A percentile compares a stretch with the other conserved stretches of the same genome.
phyloP scores from a whole-genome alignment of 2,329 filamentous ascomycete genomes.

The Teratosphaeria viscida region DNA sequence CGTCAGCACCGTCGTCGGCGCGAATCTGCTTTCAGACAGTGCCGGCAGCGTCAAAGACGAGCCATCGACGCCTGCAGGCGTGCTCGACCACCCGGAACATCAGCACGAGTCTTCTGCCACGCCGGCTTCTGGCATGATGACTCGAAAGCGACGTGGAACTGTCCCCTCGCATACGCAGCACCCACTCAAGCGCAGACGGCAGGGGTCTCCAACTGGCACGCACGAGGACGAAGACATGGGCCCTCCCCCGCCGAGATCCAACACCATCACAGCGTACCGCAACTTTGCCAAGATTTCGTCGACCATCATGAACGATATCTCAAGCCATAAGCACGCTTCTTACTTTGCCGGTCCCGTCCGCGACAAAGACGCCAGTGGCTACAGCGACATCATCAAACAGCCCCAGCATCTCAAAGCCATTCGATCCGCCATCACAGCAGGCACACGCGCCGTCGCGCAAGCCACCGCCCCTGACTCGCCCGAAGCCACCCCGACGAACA shows the following conservation, averaged over 20 bases:
- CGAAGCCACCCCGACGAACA: slow-evolving; percentile 41
- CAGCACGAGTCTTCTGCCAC: slow-evolving; percentile 15
- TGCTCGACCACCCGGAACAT: slow-evolving; percentile 28
- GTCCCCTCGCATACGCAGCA: slow-evolving; percentile 20
- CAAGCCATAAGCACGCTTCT: slow-evolving; percentile 41
- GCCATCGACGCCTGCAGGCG: slow-evolving; percentile 34
- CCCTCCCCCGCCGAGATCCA: slow-evolving; percentile 17
- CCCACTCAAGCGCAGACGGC: slow-evolving; percentile 33
- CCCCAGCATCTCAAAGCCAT: slow-evolving; percentile 44
- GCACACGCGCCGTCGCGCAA: slow-evolving; percentile 47
- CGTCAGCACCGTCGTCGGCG: slow-evolving; percentile 36
- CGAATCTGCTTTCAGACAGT: slow-evolving; percentile 28
- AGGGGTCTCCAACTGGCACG: slow-evolving; percentile 12
- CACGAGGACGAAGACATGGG: slow-evolving; percentile 7
- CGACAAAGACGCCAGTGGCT: slow-evolving; percentile 41
- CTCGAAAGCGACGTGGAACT: slow-evolving; percentile 25
- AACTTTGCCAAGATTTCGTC: slow-evolving; percentile 39
- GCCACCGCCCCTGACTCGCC: slow-evolving; percentile 43
- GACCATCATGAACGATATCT: slow-evolving; percentile 42
- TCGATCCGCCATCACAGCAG: slow-evolving; percentile 37
- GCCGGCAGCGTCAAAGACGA: slow-evolving; percentile 37
- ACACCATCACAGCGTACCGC: slow-evolving; percentile 34
- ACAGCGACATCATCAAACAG: slow-evolving; percentile 41
- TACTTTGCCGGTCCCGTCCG: slow-evolving; percentile 41
- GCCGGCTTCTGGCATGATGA: slow-evolving; percentile 16